Evolutionary conservation across 2,329 filamentous ascomycete species (phyloP).

Genomic region (Pyrenophora seminiperda): DNA sequence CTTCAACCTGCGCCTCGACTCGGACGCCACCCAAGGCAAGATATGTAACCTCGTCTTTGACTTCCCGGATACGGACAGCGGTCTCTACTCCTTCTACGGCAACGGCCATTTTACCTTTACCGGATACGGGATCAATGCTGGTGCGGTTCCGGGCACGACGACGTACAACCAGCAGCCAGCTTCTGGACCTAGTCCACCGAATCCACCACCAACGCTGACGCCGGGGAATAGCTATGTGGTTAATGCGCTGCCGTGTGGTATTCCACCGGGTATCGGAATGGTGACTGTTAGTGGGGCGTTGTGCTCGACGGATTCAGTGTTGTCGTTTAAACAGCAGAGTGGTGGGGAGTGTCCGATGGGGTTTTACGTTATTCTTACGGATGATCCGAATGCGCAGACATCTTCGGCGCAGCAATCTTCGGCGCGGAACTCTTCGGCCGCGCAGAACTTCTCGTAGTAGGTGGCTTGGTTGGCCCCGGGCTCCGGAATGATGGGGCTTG

Average conservation of each 20-base stretch:
- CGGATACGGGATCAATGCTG: slow-evolving; percentile 27
- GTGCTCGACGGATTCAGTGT: slow-evolving; percentile 30
- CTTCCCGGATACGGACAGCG: slow-evolving; percentile 18
- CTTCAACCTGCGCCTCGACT: slow-evolving; percentile 36
- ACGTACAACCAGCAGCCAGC: slow-evolving; percentile 34
- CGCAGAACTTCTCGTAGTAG: too few relatives aligned
- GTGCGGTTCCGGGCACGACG: slow-evolving; percentile 23
- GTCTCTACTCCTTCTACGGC: slow-evolving; percentile 5
- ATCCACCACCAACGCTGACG: slow-evolving; percentile 23
- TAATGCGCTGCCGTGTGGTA: slow-evolving; percentile 28
- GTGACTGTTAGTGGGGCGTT: slow-evolving; percentile 28
- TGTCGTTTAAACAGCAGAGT: slow-evolving; percentile 33
- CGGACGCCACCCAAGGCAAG: slow-evolving; percentile 28
- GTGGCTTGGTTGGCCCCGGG: background rate
- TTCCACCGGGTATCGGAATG: slow-evolving; percentile 23
- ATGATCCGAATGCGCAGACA: slow-evolving; percentile 17
- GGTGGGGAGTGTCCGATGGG: slow-evolving; percentile 29
- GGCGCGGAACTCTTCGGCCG: too few relatives aligned
- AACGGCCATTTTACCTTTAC: slow-evolving; percentile 33
- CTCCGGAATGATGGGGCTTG: too few relatives aligned
- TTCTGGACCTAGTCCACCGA: slow-evolving; percentile 24
- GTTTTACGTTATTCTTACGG: slow-evolving; percentile 34
- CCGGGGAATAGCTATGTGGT: slow-evolving; percentile 34
- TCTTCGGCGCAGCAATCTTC: too few relatives aligned
- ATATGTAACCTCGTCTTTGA: slow-evolving; percentile 41